Base-by-base conservation (phyloP, 2,329 filamentous ascomycete species). In the Trichoderma gracile region DNA sequence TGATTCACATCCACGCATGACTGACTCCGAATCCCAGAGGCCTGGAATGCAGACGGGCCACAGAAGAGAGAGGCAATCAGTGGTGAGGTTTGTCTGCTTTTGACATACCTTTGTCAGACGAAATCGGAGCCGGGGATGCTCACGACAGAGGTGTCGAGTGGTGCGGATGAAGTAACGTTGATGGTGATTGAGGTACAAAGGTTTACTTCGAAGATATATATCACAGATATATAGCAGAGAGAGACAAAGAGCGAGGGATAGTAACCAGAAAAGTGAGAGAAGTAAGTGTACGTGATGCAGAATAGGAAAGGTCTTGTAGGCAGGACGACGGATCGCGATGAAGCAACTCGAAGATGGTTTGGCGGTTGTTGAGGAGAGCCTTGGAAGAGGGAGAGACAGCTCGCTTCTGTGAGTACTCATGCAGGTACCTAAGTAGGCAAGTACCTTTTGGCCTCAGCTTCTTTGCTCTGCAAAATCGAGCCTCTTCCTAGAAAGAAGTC, bases 1-100 rank as follows among this genome's bases (percentile, higher is more conserved):
- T 66, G 64, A 64, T 64, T 66, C 64, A 66, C 64, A 64, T 21
- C 64, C 60, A 64, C 23, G 64, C 61, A 45, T 58, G 42, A 9
- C 33, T 14, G 33, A 14, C 42, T 38, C 38, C 38, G 46, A 56
- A 59, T 30, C 7, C 19, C 40, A 50, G 17, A 45, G 40, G 42
- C 33, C 17, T 60, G 49, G 65, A 59, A 59, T 49, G 50, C n/a
- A 23, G 40, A 45, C 4, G 1, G n/a, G 15, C 40, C 47, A 38
- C 59, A 23, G 45, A 61, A 10, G 17, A 27, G 7, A 9, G 25
- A 46, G 40, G 45, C 49, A 54, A 62, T 54, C 49, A 30, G 19
- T 9, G 40, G 40, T 46, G 25, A 10, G 17, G 49, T 47, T 59
- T 56, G 43, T 56, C 33, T 60, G 17, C 49, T 21, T 55, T 60